Conservation (phyloP, 371 early-diverging fungal species). For the Dipsacomyces acuminosporus region DNA sequence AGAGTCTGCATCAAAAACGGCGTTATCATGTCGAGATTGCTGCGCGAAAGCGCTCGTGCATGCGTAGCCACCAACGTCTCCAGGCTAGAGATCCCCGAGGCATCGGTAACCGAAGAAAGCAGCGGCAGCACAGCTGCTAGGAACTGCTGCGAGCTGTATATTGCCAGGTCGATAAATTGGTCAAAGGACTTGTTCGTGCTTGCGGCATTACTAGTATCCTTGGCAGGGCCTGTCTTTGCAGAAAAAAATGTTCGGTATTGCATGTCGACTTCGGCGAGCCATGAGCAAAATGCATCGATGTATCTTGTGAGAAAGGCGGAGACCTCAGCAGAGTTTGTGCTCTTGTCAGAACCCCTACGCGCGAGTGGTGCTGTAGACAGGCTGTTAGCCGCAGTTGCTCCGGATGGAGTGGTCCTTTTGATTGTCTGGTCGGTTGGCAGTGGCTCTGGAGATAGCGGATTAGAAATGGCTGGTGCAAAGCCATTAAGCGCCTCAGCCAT, state of each 20-base stretch:
- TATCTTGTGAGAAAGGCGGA: slow-evolving; percentile 26
- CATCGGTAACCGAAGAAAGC: slow-evolving; percentile 21
- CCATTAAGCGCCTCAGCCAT: slow-evolving; percentile 29
- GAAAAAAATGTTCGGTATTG: slow-evolving; percentile 36
- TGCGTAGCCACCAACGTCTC: slow-evolving; percentile 24
- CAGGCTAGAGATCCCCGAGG: slow-evolving; percentile 22
- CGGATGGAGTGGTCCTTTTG: neutral
- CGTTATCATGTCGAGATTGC: slow-evolving; percentile 20
- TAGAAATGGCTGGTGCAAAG: slow-evolving; percentile 12
- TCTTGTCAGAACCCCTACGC: neutral
- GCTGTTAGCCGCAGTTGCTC: neutral
- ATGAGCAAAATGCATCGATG: slow-evolving; percentile 28
- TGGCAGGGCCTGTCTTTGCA: neutral
- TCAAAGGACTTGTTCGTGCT: neutral
- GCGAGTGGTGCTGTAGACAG: neutral
- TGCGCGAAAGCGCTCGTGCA: slow-evolving; percentile 14
- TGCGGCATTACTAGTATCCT: too few relatives aligned
- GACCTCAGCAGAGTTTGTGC: slow-evolving; percentile 11
- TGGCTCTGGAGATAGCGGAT: neutral
- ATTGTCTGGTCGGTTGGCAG: neutral
- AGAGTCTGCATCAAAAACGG: slow-evolving; percentile 17
- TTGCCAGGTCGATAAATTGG: slow-evolving; percentile 28
- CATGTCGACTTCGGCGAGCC: slow-evolving; percentile 35
- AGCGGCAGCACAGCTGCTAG: slow-evolving; percentile 14
- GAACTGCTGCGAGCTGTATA: slow-evolving; percentile 24